Conservation (phyloP, 495 filamentous ascomycete genomes). For the Xylaria sp. region DNA sequence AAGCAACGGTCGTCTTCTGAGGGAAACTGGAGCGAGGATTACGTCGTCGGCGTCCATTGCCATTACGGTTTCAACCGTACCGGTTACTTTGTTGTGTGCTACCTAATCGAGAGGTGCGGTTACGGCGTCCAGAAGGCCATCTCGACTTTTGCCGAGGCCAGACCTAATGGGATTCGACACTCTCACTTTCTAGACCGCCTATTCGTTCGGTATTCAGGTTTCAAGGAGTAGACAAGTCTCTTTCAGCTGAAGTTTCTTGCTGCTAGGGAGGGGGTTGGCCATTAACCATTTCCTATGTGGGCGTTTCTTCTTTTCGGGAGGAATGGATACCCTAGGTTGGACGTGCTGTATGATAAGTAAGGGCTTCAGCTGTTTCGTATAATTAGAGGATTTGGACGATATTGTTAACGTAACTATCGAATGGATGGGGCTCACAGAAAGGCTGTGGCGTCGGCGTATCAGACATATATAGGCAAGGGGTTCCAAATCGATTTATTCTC, state of each 20-base stretch:
- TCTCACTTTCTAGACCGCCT: slow-evolving; percentile 87
- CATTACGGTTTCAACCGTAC: slow-evolving; percentile 96
- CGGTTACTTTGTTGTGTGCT: slow-evolving; percentile 89
- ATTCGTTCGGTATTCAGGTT: slow-evolving; percentile 72
- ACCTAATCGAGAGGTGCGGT: slow-evolving; percentile 81
- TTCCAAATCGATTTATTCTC: background rate
- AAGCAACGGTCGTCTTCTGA: slow-evolving; percentile 48
- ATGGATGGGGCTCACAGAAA: background rate
- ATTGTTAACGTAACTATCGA: slow-evolving; percentile 3
- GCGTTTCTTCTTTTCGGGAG: background rate
- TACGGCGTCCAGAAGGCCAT: slow-evolving; percentile 80
- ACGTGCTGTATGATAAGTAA: slow-evolving; percentile 20
- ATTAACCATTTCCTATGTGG: background rate
- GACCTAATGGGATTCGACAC: slow-evolving; percentile 87
- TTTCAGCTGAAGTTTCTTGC: background rate
- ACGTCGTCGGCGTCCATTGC: slow-evolving; percentile 83
- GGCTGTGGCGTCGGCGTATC: slow-evolving; percentile 10
- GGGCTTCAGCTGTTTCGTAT: background rate
- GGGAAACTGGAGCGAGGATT: slow-evolving; percentile 49
- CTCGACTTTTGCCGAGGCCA: slow-evolving; percentile 72
- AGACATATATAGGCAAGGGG: background rate
- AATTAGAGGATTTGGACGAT: slow-evolving; percentile 14
- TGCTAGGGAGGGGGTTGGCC: background rate
- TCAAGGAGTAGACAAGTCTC: slow-evolving; percentile 29
- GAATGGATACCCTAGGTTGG: slow-evolving; percentile 4